Evolutionary conservation across 768 basidiomycete genomes (phyloP).

Genomic region (Xanthoconium purpureum): DNA sequence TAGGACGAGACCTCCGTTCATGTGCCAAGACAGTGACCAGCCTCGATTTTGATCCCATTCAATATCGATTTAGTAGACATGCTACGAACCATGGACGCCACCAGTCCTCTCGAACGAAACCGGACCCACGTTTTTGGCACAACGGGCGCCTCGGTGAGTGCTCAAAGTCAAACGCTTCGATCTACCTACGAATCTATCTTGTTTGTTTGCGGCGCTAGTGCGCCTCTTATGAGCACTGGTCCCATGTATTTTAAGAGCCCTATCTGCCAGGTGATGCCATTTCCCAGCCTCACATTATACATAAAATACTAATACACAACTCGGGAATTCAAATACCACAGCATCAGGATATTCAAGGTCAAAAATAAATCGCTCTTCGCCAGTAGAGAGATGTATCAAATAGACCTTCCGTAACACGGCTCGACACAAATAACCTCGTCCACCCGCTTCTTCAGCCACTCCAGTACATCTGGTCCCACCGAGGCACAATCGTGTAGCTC

Average conservation of each 20-base stretch:
- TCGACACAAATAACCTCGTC: conserved; percentile 63
- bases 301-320: conserved; percentile 24
- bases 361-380: background rate
- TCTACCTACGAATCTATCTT: background rate
- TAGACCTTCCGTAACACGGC: conserved; percentile 46
- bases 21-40: background rate
- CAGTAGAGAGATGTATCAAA: conserved; percentile 5
- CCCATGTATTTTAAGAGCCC: background rate
- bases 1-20: background rate
- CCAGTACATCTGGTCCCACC: conserved; percentile 65
- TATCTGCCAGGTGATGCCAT: background rate
- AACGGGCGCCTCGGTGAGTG: background rate
- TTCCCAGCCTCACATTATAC: background rate
- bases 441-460: conserved; percentile 62
- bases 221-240: background rate
- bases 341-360: conserved; percentile 3
- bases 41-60: background rate
- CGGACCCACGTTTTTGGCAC: background rate
- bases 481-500: conserved; percentile 67
- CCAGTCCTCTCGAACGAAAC: background rate
- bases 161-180: conserved; percentile 12
- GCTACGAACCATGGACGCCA: background rate
- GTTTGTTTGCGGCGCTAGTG: conserved; percentile 11
- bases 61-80: background rate
- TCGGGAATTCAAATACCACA: background rate